A percentile compares a stretch with the other conserved stretches of the same genome.
Evolutionary conservation across 83 land plant genomes (phyloP).

Genomic region (Picea abies): DNA sequence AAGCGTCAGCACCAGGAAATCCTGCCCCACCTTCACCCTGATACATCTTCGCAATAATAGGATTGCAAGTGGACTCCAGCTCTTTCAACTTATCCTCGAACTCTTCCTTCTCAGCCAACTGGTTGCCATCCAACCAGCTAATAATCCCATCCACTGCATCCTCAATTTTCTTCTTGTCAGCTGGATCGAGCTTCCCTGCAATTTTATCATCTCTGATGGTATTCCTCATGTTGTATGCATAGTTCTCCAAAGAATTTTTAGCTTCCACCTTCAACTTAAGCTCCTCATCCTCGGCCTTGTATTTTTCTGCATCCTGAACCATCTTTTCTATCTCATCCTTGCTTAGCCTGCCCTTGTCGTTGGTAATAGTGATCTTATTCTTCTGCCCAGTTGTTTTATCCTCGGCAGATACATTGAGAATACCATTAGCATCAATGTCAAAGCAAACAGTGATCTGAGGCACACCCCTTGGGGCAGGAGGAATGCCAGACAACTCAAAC

Average conservation of each 20-base stretch:
- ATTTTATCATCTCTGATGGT: conserved; percentile 40
- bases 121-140: conserved; percentile 31
- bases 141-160: conserved; percentile 29
- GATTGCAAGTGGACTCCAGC: conserved; percentile 36
- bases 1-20: not conserved
- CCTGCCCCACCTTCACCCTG: conserved; percentile 25
- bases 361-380: conserved; percentile 70
- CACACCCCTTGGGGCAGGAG: conserved; percentile 68
- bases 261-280: conserved; percentile 65
- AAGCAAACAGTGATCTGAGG: conserved; percentile 73
- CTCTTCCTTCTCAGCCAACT: conserved; percentile 33
- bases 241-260: conserved; percentile 64
- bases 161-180: conserved; percentile 43
- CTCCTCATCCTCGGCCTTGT: conserved; percentile 66
- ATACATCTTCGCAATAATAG: conserved; percentile 42
- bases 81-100: conserved; percentile 38
- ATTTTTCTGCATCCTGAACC: conserved; percentile 70
- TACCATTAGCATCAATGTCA: conserved; percentile 75
- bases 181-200: conserved; percentile 19
- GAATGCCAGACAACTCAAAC: conserved; percentile 68
- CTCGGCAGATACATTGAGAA: conserved; percentile 68
- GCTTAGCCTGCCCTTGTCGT: conserved; percentile 60
- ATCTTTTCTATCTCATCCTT: conserved; percentile 72
- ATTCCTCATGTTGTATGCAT: conserved; percentile 52
- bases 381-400: conserved; percentile 72